Base-by-base conservation (phyloP, 768 basidiomycete genomes). In the Suillus sp. region DNA sequence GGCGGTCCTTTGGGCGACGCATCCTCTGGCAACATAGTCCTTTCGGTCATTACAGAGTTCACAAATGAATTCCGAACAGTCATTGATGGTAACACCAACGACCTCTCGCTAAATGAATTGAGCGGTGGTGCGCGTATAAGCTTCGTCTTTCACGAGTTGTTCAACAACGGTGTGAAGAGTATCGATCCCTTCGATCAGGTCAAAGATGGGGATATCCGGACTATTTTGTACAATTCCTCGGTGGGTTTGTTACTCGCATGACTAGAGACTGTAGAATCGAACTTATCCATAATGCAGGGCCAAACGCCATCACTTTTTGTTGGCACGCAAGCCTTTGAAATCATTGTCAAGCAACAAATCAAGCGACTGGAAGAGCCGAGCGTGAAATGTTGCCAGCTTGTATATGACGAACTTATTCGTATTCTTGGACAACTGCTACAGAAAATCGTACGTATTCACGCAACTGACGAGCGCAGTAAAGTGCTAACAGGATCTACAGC, bases 141-240 rank as follows among this genome's bases (percentile, higher is more conserved):
- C 71, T 99, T 98, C 72, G 97, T 99, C 60, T 99, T 96, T 83
- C 97, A 99, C 75, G 97, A 99, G 74, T 78, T 99, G 63, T 99
- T 92, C 85, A 97, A 96, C 79, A 96, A 91, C 72, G 97, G 97
- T 64, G 86, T 99, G 75, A 95, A 90, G 81, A 86, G 82, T 65
- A 96, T 99, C 72, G 97, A 99, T 81, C 97, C 97, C 0, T 99
- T 98, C 69, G 97, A 99, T 75, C 95, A 97, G 79, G 94, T 97
- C 68, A 97, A 98, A 78, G 97, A 99, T 74, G 94, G 96, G 48
- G 97, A 99, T 77, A 98, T 99, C 74, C 84, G 97, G 60, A 95
- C 88, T 1, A 90, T 98, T 68, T 76, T 99, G 62, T 99, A 99
- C 82, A 99, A 99, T 79, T 98, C 97, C 61, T 96, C 96, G 37